Evolutionary conservation across 2,329 filamentous ascomycete genomes (phyloP), one percentile per base, ranked within the genome.

Genomic region (Chaetomiaceae sp.): DNA sequence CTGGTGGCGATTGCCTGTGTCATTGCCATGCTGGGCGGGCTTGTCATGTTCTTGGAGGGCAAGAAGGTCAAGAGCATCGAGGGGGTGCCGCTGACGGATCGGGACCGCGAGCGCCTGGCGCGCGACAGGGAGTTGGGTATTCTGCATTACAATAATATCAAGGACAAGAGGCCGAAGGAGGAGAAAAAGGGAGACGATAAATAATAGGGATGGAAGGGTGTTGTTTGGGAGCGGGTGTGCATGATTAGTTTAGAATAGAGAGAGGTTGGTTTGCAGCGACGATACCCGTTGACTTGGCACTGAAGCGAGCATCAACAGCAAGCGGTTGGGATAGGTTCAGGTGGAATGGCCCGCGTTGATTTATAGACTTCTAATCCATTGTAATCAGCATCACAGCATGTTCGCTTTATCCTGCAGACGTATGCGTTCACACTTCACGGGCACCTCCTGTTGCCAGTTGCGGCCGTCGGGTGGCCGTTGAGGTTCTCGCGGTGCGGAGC

Each of bases 1-100:
- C 89, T 94, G 64, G 86, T 95, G 17, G 87, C 81, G 2, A 66
- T 92, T 6, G 89, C 83, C 3, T 91, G 84, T 64, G 75, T 84
- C 19, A 82, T 87, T 5, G 86, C 85, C 7, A 86, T 78, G 15
- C 65, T 81, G 20, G 89, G 82, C 15, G 89, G 89, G 3, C 70
- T 86, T 31, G 78, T 89, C 66, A 84, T 84, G 69, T 89, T 85
- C 57, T 61, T 82, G 20, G 88, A 94, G 66, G 87, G 87, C 7
- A 87, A 84, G 66, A 77, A 76, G 45, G 81, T 90, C 27, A 91
- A 90, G 72, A 72, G 75, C 25, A 77, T 89, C 38, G 88, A 91
- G 66, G 87, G 87, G 1, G 82, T 89, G 14, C 79, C 82, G 3
- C 70, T 86, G n/a, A 78, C 75, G 11, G 76, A 80, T 44, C 72